A percentile compares a stretch with the other conserved stretches of the same genome.
phyloP scores from a whole-genome alignment of 2,329 filamentous ascomycete genomes.

The Ophiostoma himal-ulmi region DNA sequence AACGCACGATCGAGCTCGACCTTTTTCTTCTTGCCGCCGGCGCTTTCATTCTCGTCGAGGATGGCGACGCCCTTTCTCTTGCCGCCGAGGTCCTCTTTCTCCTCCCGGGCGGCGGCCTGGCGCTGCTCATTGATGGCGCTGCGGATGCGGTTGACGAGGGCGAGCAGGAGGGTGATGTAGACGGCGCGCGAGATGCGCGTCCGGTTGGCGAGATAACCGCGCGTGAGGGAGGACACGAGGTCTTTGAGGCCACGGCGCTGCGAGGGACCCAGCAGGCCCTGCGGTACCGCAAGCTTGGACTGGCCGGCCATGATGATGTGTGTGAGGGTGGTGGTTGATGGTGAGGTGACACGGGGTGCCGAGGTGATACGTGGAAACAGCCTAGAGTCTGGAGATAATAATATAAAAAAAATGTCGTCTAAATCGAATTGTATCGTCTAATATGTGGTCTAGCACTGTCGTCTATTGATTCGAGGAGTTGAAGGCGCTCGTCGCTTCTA shows the following conservation, averaged over 20 bases:
- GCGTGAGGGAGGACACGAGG: conserved; percentile 60
- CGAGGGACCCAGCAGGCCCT: conserved; percentile 39
- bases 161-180: conserved; percentile 74
- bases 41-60: neutral
- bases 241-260: conserved; percentile 59
- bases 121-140: conserved; percentile 92
- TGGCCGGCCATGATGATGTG: conserved; percentile 44
- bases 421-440: neutral
- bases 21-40: conserved; percentile 55
- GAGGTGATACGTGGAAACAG: neutral
- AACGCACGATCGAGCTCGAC: conserved; percentile 88
- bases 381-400: neutral
- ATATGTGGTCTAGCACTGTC: neutral
- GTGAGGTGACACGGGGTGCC: neutral
- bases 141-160: conserved; percentile 79
- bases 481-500: conserved; percentile 9
- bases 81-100: conserved; percentile 33
- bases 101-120: conserved; percentile 53
- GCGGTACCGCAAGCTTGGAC: conserved; percentile 60
- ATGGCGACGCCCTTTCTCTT: conserved; percentile 12
- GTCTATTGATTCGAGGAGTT: neutral
- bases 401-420: neutral
- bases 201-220: conserved; percentile 72
- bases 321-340: neutral
- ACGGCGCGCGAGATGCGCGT: conserved; percentile 76